These are phyloP conservation scores for Apiospora hydei DNA, from an alignment of 2,329 filamentous ascomycete genomes.

Conservation along the genomic window DNA sequence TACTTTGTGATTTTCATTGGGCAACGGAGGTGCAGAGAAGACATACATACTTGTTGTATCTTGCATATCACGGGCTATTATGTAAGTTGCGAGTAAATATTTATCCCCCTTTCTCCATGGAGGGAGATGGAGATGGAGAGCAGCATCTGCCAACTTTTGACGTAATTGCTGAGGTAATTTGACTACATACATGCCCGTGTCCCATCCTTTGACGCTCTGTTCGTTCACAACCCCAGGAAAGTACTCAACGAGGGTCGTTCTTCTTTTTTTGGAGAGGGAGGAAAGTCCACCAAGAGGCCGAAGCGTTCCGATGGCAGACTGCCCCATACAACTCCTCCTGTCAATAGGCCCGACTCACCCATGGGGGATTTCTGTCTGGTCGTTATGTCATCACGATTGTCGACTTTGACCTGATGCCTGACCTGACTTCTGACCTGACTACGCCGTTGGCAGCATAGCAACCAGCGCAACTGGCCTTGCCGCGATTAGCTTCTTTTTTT, in stretches of 20 bases:
- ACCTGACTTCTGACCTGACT: not conserved
- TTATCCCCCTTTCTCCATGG: constrained; percentile 6
- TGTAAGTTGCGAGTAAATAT: not conserved
- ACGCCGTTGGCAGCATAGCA: not conserved
- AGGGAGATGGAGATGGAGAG: not conserved
- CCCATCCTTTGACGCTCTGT: not conserved
- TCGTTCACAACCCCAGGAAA: not conserved
- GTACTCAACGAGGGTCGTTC: not conserved
- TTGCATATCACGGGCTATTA: not conserved
- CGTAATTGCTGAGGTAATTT: not conserved
- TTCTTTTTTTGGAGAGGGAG: not conserved
- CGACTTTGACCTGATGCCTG: not conserved
- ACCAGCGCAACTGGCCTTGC: not conserved
- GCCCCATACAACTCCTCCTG: not conserved
- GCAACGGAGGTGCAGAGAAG: not conserved
- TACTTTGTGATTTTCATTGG: not conserved
- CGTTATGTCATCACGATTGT: constrained; percentile 6
- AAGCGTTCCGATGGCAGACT: not conserved
- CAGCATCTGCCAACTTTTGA: not conserved
- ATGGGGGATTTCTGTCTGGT: not conserved
- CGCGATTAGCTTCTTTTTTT: not conserved
- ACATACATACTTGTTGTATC: not conserved
- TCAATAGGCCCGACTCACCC: constrained; percentile 9
- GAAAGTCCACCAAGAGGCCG: not conserved
- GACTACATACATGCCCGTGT: not conserved